Percentiles rank a stretch among this genome's conserved stretches.
phyloP scores from a whole-genome alignment of 306 rosid genomes.

The Astragalus glycyphyllos region DNA sequence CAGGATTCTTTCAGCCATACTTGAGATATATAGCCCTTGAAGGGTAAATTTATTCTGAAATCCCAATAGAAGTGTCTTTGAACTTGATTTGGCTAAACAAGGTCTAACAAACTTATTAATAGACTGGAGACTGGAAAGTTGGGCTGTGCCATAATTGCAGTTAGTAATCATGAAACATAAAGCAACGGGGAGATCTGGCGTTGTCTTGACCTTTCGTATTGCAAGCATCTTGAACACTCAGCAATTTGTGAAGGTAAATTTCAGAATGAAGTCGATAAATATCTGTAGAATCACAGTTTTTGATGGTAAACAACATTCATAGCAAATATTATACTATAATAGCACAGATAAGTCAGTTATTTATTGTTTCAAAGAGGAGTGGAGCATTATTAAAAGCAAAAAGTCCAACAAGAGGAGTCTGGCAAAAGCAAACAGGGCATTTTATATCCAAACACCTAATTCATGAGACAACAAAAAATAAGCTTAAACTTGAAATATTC shows the following conservation, averaged over 20 bases:
- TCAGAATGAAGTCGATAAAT: conserved; percentile 29
- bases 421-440: no score
- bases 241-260: conserved; percentile 21
- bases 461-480: no score
- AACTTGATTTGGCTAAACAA: conserved; percentile 43
- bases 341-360: no score
- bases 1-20: conserved; percentile 59
- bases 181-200: conserved; percentile 33
- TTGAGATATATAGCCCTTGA: conserved; percentile 48
- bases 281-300: conserved; percentile 16
- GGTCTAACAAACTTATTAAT: conserved; percentile 42
- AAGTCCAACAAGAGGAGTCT: no score
- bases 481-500: no score
- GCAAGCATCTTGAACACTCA: conserved; percentile 45
- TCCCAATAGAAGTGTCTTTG: conserved; percentile 34
- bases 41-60: conserved; percentile 30
- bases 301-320: no score
- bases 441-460: no score
- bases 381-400: no score
- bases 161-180: conserved; percentile 40
- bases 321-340: no score
- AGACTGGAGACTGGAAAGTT: conserved; percentile 25
- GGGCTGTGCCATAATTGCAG: conserved; percentile 37
- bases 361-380: no score
- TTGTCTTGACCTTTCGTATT: conserved; percentile 44